Percentiles rank a stretch among this genome's conserved stretches.
phyloP scores from a whole-genome alignment of 805 yeast genomes.

The Cyberlindnera americana region DNA sequence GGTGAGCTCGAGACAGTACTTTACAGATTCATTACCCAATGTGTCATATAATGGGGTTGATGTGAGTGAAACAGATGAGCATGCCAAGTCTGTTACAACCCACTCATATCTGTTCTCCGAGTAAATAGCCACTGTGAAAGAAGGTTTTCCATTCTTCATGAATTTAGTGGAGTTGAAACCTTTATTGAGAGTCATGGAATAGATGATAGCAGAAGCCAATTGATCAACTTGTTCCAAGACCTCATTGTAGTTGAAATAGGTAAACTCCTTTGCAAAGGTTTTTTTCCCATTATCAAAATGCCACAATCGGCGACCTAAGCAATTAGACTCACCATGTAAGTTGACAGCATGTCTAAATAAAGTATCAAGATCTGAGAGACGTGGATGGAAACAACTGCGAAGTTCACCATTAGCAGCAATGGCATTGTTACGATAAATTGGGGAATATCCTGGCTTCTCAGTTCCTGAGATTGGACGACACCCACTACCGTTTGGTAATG shows the following conservation, averaged over 20 bases:
- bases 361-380: slow-evolving; percentile 4
- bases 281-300: slow-evolving; percentile 24
- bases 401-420: neutral
- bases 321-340: slow-evolving; percentile 23
- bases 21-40: slow-evolving; percentile 55
- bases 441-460: slow-evolving; percentile 8
- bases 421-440: slow-evolving; percentile 9
- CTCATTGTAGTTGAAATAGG: slow-evolving; percentile 36
- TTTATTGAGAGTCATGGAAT: slow-evolving; percentile 21
- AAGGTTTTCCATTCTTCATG: slow-evolving; percentile 9
- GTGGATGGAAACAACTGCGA: slow-evolving; percentile 3
- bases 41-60: slow-evolving; percentile 54
- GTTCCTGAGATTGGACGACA: slow-evolving; percentile 8
- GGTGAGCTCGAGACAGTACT: slow-evolving; percentile 56
- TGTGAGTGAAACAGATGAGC: slow-evolving; percentile 50
- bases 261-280: slow-evolving; percentile 31
- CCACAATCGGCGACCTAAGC: slow-evolving; percentile 35
- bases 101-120: slow-evolving; percentile 61
- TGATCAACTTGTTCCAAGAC: slow-evolving; percentile 38
- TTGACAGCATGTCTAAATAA: slow-evolving; percentile 11
- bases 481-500: neutral
- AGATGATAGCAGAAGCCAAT: slow-evolving; percentile 45
- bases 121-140: slow-evolving; percentile 50
- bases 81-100: slow-evolving; percentile 64
- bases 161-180: slow-evolving; percentile 13